A percentile compares a stretch with the other conserved stretches of the same genome.
phyloP scores from a whole-genome alignment of 768 basidiomycete genomes.

The Holtermanniella nyarrowii region DNA sequence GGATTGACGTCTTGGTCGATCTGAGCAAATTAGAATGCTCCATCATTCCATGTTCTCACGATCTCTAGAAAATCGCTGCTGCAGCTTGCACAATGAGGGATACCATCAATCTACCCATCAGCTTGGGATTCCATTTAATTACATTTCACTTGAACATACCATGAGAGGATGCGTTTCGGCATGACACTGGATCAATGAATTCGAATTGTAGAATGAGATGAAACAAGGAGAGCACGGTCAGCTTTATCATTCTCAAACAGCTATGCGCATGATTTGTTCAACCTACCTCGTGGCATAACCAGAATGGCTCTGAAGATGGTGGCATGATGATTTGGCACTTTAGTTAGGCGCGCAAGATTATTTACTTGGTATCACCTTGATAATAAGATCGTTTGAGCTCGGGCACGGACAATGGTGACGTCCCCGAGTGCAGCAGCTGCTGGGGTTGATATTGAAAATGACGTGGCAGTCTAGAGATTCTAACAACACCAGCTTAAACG shows the following conservation, averaged over 20 bases:
- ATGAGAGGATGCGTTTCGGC: conserved; percentile 81
- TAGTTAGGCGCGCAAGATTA: too few relatives aligned
- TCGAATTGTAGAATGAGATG: not conserved
- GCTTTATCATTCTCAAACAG: too few relatives aligned
- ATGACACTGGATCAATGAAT: conserved; percentile 52
- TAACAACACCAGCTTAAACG: too few relatives aligned
- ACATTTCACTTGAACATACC: too few relatives aligned
- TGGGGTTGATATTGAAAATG: too few relatives aligned
- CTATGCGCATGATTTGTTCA: not conserved
- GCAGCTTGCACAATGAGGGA: conserved; percentile 70
- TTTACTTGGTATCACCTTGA: too few relatives aligned
- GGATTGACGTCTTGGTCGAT: conserved; percentile 58
- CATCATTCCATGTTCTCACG: conserved; percentile 33
- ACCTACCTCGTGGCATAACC: conserved; percentile 34
- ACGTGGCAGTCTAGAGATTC: too few relatives aligned
- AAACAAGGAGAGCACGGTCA: not conserved
- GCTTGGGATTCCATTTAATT: conserved; percentile 5
- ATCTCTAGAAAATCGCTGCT: conserved; percentile 72
- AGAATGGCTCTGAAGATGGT: conserved; percentile 18
- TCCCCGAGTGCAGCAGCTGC: too few relatives aligned
- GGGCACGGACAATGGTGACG: too few relatives aligned
- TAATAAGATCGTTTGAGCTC: too few relatives aligned
- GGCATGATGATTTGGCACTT: too few relatives aligned
- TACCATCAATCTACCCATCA: conserved; percentile 12
- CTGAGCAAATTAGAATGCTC: not conserved